A percentile compares a stretch with the other conserved stretches of the same genome.
Conservation (phyloP, 75 land plant genomes). For the Gnetum montanum region DNA sequence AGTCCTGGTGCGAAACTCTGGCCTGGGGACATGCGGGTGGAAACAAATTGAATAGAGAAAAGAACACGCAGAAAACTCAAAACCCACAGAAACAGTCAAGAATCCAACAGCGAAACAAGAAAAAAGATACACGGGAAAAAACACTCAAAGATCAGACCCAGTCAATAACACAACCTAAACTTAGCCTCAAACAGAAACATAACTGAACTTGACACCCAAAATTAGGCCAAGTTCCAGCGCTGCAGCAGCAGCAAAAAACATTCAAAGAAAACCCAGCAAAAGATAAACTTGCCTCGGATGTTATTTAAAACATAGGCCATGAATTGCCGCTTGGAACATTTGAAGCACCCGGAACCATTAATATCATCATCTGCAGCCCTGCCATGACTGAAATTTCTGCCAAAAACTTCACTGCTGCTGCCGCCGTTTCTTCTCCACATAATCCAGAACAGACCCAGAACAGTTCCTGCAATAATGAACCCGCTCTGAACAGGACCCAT, state of each 20-base stretch:
- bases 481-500: neutral
- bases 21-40: no score
- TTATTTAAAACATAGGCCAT: constrained; percentile 42
- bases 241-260: neutral
- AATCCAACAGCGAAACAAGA: neutral
- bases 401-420: neutral
- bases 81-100: neutral
- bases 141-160: no score
- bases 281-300: constrained; percentile 22
- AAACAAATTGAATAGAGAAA: neutral
- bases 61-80: neutral
- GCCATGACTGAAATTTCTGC: neutral
- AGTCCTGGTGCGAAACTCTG: no score
- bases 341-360: constrained; percentile 12
- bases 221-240: no score
- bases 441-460: neutral
- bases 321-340: constrained; percentile 25
- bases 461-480: neutral
- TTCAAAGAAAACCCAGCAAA: neutral
- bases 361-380: constrained; percentile 14
- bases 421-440: neutral
- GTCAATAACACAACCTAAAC: no score
- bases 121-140: no score
- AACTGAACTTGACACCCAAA: no score
- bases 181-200: no score